Evolutionary conservation across 768 basidiomycete genomes (phyloP).

Genomic region (Boletus reticulatus): DNA sequence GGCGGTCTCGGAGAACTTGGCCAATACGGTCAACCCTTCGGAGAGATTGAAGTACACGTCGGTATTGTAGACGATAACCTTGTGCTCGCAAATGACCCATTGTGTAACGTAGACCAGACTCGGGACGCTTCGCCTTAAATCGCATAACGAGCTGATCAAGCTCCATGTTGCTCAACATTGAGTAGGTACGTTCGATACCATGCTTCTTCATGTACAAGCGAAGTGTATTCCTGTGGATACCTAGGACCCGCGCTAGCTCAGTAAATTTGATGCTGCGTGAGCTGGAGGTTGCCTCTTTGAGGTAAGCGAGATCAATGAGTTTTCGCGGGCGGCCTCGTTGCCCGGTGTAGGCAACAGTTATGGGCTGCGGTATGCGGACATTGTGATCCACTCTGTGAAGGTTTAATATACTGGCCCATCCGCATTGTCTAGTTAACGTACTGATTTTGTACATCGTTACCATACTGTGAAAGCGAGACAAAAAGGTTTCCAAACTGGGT

Average conservation of each 20-base stretch:
- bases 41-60: not conserved
- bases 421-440: no score
- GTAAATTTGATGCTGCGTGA: slow-evolving; percentile 10
- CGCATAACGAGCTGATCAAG: no score
- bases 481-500: no score
- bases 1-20: not conserved
- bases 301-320: not conserved
- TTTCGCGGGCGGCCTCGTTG: not conserved
- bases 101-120: no score
- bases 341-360: not conserved
- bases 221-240: slow-evolving; percentile 10
- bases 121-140: no score
- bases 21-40: not conserved
- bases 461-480: no score
- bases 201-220: not conserved
- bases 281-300: slow-evolving; percentile 1
- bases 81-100: no score
- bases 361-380: not conserved
- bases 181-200: no score
- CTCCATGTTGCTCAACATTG: no score
- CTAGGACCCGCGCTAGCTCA: slow-evolving; percentile 3
- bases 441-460: no score
- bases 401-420: no score
- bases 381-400: not conserved
- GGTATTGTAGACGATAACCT: no score